Conservation (phyloP, 306 rosid genomes). For the Chamaecrista fasciculata region DNA sequence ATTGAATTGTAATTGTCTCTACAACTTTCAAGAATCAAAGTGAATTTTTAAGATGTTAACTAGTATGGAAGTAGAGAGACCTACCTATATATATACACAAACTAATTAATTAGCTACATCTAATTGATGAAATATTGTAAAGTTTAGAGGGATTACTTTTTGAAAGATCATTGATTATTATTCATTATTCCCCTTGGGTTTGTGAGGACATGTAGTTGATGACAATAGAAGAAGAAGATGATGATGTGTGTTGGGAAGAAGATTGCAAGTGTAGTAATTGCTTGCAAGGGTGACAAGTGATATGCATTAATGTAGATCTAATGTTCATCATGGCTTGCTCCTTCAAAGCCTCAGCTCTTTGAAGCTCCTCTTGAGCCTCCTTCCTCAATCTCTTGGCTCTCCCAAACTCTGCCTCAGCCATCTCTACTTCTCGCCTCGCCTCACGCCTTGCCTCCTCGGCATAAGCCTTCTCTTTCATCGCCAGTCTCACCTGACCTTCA, state of each 20-base stretch:
- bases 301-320: constrained; percentile 66
- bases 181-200: constrained; percentile 54
- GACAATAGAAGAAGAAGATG: too few species aligned
- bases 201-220: constrained; percentile 85
- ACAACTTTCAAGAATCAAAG: too few species aligned
- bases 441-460: constrained; percentile 87
- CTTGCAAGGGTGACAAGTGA: constrained; percentile 84
- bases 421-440: constrained; percentile 68
- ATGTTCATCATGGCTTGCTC: constrained; percentile 71
- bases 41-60: too few species aligned
- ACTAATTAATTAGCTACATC: too few species aligned
- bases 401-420: constrained; percentile 75
- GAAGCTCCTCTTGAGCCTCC: constrained; percentile 76
- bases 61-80: too few species aligned
- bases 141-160: too few species aligned
- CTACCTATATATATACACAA: too few species aligned
- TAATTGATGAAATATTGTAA: too few species aligned
- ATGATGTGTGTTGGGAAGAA: constrained; percentile 66
- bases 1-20: too few species aligned
- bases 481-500: constrained; percentile 49
- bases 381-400: constrained; percentile 79
- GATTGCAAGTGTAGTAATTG: constrained; percentile 70
- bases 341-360: constrained; percentile 66
- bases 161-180: too few species aligned
- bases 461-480: constrained; percentile 63